Percentiles rank a stretch among this genome's conserved stretches.
phyloP scores from a whole-genome alignment of 2,329 filamentous ascomycete species.

The Keithomyces neogunnii region DNA sequence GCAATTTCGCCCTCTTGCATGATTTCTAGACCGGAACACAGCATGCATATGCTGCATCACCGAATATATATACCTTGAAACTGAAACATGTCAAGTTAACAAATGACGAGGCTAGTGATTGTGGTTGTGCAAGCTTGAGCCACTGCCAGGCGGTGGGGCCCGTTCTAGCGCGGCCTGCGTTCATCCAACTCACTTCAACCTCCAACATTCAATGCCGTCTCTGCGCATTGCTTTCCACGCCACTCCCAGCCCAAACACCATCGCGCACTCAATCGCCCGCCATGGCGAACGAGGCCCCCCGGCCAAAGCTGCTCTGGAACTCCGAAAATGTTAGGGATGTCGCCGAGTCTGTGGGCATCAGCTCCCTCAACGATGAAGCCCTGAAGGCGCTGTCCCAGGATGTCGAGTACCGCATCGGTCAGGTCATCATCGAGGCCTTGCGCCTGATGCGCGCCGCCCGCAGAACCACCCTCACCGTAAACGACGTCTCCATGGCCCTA shows the following conservation, averaged over 20 bases:
- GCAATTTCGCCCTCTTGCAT: too few species aligned
- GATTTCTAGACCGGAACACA: too few species aligned
- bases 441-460: conserved; percentile 93
- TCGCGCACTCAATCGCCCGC: neutral
- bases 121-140: neutral
- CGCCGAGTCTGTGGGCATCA: conserved; percentile 89
- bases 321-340: conserved; percentile 93
- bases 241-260: neutral
- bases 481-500: conserved; percentile 81
- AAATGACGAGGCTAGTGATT: too few species aligned
- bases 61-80: too few species aligned
- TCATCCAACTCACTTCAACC: neutral
- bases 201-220: neutral
- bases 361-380: conserved; percentile 73
- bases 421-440: conserved; percentile 87
- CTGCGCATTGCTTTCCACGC: neutral
- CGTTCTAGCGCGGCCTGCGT: neutral
- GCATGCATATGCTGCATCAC: too few species aligned
- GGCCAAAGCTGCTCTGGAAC: conserved; percentile 72
- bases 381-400: conserved; percentile 84
- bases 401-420: conserved; percentile 88
- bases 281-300: conserved; percentile 33
- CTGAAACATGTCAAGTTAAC: too few species aligned
- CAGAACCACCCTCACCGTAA: conserved; percentile 78
- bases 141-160: neutral